Evolutionary conservation across 2,329 filamentous ascomycete genomes (phyloP).

Genomic region (Diaporthe capsici): DNA sequence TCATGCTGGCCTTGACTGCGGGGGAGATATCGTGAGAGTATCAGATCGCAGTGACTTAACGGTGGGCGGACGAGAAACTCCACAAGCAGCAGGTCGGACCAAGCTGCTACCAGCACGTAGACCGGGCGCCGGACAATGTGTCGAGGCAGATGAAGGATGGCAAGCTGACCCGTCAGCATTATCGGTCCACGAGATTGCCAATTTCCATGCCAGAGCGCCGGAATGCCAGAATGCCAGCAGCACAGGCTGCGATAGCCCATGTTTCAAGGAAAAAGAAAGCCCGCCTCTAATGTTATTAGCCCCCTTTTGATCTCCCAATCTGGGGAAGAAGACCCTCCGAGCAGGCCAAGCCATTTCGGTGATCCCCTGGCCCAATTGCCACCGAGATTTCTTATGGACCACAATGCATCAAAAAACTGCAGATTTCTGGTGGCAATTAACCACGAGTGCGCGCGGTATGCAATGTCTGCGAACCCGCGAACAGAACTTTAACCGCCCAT

Average conservation of each 20-base stretch:
- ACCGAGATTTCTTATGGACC: conserved; percentile 33
- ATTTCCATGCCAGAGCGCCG: conserved; percentile 24
- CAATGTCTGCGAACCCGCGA: not conserved
- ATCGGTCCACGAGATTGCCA: conserved; percentile 33
- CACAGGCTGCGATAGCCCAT: conserved; percentile 22
- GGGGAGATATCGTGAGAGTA: not conserved
- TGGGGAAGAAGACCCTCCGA: conserved; percentile 31
- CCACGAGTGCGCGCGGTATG: not conserved
- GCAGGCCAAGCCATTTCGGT: conserved; percentile 28
- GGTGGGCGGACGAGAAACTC: not conserved
- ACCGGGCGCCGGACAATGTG: conserved; percentile 32
- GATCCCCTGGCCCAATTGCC: conserved; percentile 19
- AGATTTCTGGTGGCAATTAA: not conserved
- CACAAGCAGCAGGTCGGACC: not conserved
- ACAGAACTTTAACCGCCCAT: not conserved
- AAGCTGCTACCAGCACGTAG: not conserved
- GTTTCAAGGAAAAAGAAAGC: conserved; percentile 29
- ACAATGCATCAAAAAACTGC: conserved; percentile 6
- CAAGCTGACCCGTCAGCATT: conserved; percentile 12
- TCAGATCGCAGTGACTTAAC: not conserved
- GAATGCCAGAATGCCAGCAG: conserved; percentile 18
- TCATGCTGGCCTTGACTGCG: conserved; percentile 19
- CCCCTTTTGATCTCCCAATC: conserved; percentile 13
- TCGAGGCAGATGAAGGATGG: conserved; percentile 30
- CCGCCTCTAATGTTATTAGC: conserved; percentile 33